These are phyloP conservation scores for Cystobasidiopsis lactophilus DNA, from an alignment of 768 basidiomycete genomes.

Conservation along the genomic window DNA sequence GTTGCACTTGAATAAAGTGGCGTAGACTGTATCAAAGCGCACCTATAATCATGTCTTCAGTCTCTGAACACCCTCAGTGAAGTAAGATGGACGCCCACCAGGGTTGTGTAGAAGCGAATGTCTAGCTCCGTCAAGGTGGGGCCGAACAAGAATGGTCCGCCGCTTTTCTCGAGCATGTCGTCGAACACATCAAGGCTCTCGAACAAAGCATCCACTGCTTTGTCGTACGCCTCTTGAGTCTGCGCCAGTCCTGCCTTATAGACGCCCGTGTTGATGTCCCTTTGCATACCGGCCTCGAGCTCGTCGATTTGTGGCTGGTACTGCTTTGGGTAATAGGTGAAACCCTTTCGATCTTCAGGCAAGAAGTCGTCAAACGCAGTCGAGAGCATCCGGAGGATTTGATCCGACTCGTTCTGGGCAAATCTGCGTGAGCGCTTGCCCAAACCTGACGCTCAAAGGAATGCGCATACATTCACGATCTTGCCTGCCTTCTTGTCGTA, in stretches of 20 bases:
- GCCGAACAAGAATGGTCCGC: slow-evolving; percentile 69
- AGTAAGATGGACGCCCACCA: too few relatives aligned
- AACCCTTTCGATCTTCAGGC: slow-evolving; percentile 27
- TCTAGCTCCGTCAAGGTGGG: slow-evolving; percentile 45
- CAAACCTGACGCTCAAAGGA: background rate
- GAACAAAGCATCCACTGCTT: slow-evolving; percentile 51
- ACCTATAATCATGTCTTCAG: too few relatives aligned
- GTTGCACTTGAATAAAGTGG: slow-evolving; percentile 87
- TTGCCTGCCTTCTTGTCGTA: slow-evolving; percentile 70
- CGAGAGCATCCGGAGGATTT: slow-evolving; percentile 84
- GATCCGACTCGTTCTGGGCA: slow-evolving; percentile 33
- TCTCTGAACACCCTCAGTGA: too few relatives aligned
- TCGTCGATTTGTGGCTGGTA: slow-evolving; percentile 51
- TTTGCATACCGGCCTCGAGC: slow-evolving; percentile 37
- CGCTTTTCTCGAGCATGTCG: slow-evolving; percentile 34
- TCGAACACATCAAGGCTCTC: slow-evolving; percentile 61
- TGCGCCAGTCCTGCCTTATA: slow-evolving; percentile 78
- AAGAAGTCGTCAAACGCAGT: slow-evolving; percentile 48
- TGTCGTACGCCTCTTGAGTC: slow-evolving; percentile 55
- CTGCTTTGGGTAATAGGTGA: slow-evolving; percentile 51
- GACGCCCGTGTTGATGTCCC: slow-evolving; percentile 32
- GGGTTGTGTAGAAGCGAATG: slow-evolving; percentile 70
- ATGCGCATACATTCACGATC: slow-evolving; percentile 66
- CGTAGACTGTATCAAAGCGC: slow-evolving; percentile 76
- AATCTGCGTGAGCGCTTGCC: background rate